These are phyloP conservation scores for Isoetes taiwanensis DNA, from an alignment of 75 land plant genomes.

Conservation along the genomic window DNA sequence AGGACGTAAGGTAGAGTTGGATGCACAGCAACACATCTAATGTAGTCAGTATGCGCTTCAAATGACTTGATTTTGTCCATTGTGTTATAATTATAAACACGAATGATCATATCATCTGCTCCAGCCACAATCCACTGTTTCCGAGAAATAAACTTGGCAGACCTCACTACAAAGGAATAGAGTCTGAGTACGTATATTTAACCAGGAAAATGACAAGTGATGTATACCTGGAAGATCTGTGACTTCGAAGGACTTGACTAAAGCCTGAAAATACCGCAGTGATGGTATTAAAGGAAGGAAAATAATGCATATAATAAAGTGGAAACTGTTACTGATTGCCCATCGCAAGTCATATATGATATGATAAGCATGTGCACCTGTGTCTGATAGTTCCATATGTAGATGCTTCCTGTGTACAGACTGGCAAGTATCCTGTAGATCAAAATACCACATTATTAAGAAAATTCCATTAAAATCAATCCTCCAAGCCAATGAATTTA, in stretches of 20 bases:
- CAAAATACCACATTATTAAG: neutral
- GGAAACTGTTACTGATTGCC: neutral
- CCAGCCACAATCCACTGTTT: constrained; percentile 98
- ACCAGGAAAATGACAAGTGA: neutral
- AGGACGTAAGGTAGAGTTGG: constrained; percentile 94
- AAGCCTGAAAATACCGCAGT: constrained; percentile 26
- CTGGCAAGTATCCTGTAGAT: constrained; percentile 73
- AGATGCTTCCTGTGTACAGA: constrained; percentile 75
- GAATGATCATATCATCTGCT: constrained; percentile 93
- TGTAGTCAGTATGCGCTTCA: constrained; percentile 97
- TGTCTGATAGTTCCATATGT: constrained; percentile 84
- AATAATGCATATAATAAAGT: neutral
- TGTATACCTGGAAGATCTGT: constrained; percentile 40
- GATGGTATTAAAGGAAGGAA: no score
- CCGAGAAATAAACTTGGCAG: constrained; percentile 86
- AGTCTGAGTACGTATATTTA: neutral
- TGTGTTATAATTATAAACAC: constrained; percentile 95
- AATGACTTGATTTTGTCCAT: constrained; percentile 95
- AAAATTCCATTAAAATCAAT: neutral
- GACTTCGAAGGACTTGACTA: constrained; percentile 43
- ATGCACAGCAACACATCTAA: constrained; percentile 90
- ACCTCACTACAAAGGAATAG: constrained; percentile 47
- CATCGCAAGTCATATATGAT: neutral
- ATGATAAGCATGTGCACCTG: constrained; percentile 32
- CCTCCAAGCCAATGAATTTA: neutral